These are phyloP conservation scores for Globisporangium iwayamae DNA, from an alignment of 352 stramenopile species.

Conservation along the genomic window DNA sequence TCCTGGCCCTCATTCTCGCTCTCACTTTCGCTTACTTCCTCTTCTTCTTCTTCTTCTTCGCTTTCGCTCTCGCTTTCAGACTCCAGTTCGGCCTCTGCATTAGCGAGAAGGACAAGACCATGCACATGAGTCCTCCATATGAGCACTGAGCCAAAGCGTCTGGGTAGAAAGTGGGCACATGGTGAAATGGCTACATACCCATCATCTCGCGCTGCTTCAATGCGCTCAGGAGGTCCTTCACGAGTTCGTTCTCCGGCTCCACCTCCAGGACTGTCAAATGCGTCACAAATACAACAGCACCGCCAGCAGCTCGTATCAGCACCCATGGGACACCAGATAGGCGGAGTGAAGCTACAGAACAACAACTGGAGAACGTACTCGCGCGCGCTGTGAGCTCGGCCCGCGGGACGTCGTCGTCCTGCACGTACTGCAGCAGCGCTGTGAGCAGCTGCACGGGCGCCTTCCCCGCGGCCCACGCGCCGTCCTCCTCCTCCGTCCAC, in stretches of 20 bases:
- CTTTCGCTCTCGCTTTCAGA: constrained; percentile 47
- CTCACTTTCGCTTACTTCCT: constrained; percentile 20
- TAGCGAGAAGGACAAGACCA: background rate
- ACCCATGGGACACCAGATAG: background rate
- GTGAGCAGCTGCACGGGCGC: constrained; percentile 51
- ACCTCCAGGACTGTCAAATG: constrained; percentile 38
- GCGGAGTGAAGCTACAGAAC: background rate
- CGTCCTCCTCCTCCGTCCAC: constrained; percentile 61
- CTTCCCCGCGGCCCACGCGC: constrained; percentile 60
- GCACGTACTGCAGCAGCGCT: constrained; percentile 46
- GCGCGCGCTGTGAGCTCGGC: constrained; percentile 39
- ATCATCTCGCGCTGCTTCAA: constrained; percentile 60
- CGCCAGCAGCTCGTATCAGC: background rate
- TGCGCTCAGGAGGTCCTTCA: constrained; percentile 54
- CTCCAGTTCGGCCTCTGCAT: constrained; percentile 32
- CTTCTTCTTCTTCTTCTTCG: constrained; percentile 23
- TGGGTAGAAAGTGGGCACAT: background rate
- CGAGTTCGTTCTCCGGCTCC: constrained; percentile 62
- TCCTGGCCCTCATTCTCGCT: constrained; percentile 16
- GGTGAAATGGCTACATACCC: constrained; percentile 19
- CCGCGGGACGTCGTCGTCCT: constrained; percentile 53
- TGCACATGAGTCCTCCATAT: background rate
- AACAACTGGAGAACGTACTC: constrained; percentile 28
- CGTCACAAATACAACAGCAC: background rate
- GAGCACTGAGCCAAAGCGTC: background rate